Evolutionary conservation across 1,284 basidiomycete species (phyloP).

Genomic region (Porogramme epimiltina): DNA sequence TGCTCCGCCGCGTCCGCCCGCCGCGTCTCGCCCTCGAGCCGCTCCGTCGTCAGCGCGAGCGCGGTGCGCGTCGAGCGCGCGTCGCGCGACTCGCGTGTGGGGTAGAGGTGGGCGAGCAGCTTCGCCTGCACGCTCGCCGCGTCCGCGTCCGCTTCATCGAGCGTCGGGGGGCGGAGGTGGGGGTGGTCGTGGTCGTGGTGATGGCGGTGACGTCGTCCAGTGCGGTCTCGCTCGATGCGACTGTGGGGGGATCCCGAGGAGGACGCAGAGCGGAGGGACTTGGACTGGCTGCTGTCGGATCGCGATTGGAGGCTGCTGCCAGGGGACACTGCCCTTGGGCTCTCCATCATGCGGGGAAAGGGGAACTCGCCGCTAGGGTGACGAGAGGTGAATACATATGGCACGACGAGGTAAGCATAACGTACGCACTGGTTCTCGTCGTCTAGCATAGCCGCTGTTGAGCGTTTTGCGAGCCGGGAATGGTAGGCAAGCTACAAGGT

Average conservation of each 20-base stretch:
- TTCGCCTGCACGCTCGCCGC: constrained; percentile 17
- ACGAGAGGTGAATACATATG: neutral
- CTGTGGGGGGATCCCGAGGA: constrained; percentile 15
- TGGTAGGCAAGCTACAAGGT: constrained; percentile 12
- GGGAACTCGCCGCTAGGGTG: constrained; percentile 22
- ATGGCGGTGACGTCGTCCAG: constrained; percentile 4
- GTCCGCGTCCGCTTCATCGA: constrained; percentile 3
- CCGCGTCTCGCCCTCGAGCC: constrained; percentile 44
- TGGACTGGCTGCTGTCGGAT: constrained; percentile 16
- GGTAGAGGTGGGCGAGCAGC: constrained; percentile 31
- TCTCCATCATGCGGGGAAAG: constrained; percentile 23
- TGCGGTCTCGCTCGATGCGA: constrained; percentile 18
- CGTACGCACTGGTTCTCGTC: constrained; percentile 15
- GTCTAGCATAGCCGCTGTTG: constrained; percentile 16
- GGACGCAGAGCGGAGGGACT: constrained; percentile 23
- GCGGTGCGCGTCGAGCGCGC: constrained; percentile 39
- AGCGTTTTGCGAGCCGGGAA: constrained; percentile 7
- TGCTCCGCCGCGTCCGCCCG: constrained; percentile 49
- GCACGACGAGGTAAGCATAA: neutral
- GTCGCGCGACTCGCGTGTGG: constrained; percentile 40
- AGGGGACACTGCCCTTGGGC: constrained; percentile 21
- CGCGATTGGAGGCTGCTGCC: constrained; percentile 22
- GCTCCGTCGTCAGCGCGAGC: constrained; percentile 39
- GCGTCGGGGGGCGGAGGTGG: neutral
- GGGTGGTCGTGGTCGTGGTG: neutral